These are phyloP conservation scores for Trichophyton mentagrophytes DNA, from an alignment of 2,329 filamentous ascomycete genomes.

Conservation along the genomic window DNA sequence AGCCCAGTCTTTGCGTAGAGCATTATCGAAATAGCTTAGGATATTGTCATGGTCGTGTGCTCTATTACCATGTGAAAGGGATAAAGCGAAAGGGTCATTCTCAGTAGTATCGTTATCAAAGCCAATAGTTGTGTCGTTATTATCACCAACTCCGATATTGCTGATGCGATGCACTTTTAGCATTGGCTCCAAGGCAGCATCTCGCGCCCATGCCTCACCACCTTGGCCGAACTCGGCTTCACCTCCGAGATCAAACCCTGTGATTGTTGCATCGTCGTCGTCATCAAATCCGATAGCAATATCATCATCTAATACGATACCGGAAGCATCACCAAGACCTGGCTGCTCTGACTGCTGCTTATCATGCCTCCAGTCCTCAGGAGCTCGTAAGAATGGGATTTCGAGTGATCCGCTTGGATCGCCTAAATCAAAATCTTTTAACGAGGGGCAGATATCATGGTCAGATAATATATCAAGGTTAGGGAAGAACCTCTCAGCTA, in stretches of 20 bases:
- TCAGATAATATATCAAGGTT: conserved; percentile 63
- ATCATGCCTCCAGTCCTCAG: conserved; percentile 70
- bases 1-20: conserved; percentile 91
- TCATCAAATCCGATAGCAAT: conserved; percentile 73
- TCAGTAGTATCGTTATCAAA: conserved; percentile 23
- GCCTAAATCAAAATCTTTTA: conserved; percentile 87
- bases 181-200: conserved; percentile 76
- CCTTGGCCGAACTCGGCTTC: conserved; percentile 88
- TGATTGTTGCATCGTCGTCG: conserved; percentile 56
- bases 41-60: conserved; percentile 79
- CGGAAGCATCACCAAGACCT: conserved; percentile 54
- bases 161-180: conserved; percentile 57
- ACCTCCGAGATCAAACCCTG: conserved; percentile 53
- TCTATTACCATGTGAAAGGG: conserved; percentile 57
- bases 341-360: conserved; percentile 42
- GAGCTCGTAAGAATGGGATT: conserved; percentile 80
- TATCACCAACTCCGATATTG: conserved; percentile 42
- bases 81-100: conserved; percentile 62
- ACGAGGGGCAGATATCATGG: conserved; percentile 84
- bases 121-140: conserved; percentile 40
- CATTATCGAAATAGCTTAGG: conserved; percentile 94
- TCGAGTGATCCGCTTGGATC: conserved; percentile 74
- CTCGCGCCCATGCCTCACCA: conserved; percentile 86
- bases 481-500: conserved; percentile 75
- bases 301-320: conserved; percentile 75